A percentile compares a stretch with the other conserved stretches of the same genome.
Conservation (phyloP, 345 rosid genomes). For the Salix koriyanagi region DNA sequence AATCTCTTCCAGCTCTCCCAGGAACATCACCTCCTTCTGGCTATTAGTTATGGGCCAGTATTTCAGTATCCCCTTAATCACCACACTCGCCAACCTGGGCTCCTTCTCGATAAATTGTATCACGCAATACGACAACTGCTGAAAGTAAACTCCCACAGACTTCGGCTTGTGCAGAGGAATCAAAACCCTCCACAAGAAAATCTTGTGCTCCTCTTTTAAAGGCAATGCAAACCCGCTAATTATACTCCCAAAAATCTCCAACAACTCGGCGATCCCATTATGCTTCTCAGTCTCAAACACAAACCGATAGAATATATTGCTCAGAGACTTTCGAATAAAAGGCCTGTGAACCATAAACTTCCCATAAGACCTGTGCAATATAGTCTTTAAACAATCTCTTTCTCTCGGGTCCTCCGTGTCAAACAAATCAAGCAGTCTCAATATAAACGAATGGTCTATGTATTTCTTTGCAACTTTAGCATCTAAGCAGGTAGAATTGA, state of each 20-base stretch:
- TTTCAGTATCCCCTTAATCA: slow-evolving; percentile 66
- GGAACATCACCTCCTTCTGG: slow-evolving; percentile 89
- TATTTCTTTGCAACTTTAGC: slow-evolving; percentile 75
- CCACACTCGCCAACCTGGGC: slow-evolving; percentile 57
- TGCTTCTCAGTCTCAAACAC: slow-evolving; percentile 78
- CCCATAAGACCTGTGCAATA: slow-evolving; percentile 67
- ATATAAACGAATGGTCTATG: slow-evolving; percentile 68
- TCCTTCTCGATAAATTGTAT: slow-evolving; percentile 87
- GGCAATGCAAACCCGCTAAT: slow-evolving; percentile 85
- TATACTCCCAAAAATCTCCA: slow-evolving; percentile 84
- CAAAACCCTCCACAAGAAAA: slow-evolving; percentile 78
- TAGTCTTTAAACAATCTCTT: slow-evolving; percentile 73
- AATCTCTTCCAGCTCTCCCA: slow-evolving; percentile 79
- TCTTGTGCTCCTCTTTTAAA: slow-evolving; percentile 84
- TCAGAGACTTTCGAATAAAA: slow-evolving; percentile 65
- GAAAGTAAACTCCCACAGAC: slow-evolving; percentile 69
- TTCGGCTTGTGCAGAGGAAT: slow-evolving; percentile 87
- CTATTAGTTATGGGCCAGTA: slow-evolving; percentile 83
- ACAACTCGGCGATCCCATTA: slow-evolving; percentile 71
- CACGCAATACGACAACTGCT: slow-evolving; percentile 67
- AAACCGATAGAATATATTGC: slow-evolving; percentile 68
- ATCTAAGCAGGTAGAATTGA: slow-evolving; percentile 66
- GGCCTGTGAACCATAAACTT: slow-evolving; percentile 93
- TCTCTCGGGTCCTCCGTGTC: slow-evolving; percentile 87
- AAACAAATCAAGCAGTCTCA: slow-evolving; percentile 73